Percentiles rank a stretch among this genome's conserved stretches.
Conservation (phyloP, 257 asterid genomes). For the Lycium barbarum region DNA sequence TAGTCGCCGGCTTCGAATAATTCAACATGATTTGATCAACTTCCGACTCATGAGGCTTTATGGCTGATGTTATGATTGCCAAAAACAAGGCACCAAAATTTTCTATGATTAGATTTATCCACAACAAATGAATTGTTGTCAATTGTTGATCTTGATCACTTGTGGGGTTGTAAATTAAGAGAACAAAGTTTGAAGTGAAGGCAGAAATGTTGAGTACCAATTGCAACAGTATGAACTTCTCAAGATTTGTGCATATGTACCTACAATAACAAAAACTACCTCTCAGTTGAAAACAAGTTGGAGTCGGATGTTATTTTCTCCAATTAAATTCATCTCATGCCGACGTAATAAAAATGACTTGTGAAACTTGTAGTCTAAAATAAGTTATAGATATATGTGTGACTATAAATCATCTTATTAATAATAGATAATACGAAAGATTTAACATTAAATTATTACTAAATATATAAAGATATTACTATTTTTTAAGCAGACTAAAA, state of each 20-base stretch:
- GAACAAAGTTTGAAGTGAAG: conserved; percentile 42
- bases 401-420: too few species aligned
- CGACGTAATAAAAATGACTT: too few species aligned
- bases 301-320: too few species aligned
- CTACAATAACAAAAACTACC: conserved; percentile 37
- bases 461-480: too few species aligned
- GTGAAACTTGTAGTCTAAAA: too few species aligned
- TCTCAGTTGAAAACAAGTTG: not conserved
- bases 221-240: conserved; percentile 42
- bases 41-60: not conserved
- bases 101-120: conserved; percentile 49
- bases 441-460: too few species aligned
- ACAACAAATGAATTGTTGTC: conserved; percentile 45
- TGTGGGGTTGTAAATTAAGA: conserved; percentile 23
- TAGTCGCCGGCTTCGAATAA: not conserved
- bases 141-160: conserved; percentile 29
- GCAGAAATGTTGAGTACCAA: conserved; percentile 45
- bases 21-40: not conserved
- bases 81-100: conserved; percentile 45
- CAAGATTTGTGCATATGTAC: conserved; percentile 35
- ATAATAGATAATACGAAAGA: too few species aligned
- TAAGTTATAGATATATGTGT: too few species aligned
- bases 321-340: too few species aligned
- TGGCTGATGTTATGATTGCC: conserved; percentile 30
- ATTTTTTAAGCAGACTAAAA: too few species aligned